phyloP scores from a whole-genome alignment of 2,329 filamentous ascomycete species.

The Diaporthe batatas region DNA sequence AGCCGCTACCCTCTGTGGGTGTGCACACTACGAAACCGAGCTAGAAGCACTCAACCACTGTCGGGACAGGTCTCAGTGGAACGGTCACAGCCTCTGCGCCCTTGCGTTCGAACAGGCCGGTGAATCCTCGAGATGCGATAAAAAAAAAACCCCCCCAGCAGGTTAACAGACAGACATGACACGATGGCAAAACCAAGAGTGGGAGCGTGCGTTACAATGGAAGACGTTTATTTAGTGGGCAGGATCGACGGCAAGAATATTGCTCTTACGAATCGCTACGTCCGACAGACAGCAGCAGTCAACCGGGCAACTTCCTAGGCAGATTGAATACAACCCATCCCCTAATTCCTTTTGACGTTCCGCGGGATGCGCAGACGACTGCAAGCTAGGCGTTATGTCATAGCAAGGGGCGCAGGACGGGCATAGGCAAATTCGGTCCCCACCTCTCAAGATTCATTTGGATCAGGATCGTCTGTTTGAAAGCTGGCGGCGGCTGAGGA shows the following conservation, averaged over 20 bases:
- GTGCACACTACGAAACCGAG: constrained; percentile 17
- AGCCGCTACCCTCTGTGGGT: constrained; percentile 11
- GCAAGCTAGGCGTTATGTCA: neutral
- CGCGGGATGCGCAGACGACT: neutral
- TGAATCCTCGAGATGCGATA: constrained; percentile 20
- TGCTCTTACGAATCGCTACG: constrained; percentile 35
- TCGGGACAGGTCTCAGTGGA: neutral
- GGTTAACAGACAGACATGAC: constrained; percentile 8
- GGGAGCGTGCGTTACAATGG: constrained; percentile 30
- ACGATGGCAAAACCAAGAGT: constrained; percentile 10
- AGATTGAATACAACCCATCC: constrained; percentile 43
- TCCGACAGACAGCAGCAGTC: constrained; percentile 34
- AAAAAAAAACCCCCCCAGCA: constrained; percentile 22
- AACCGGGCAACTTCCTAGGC: constrained; percentile 39
- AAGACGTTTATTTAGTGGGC: constrained; percentile 7
- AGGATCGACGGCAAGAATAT: constrained; percentile 19
- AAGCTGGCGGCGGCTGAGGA: neutral
- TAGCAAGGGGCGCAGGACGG: neutral
- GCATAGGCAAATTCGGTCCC: constrained; percentile 2
- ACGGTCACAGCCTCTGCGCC: constrained; percentile 4
- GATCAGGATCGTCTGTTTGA: constrained; percentile 5
- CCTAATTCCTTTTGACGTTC: neutral
- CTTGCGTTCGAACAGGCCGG: constrained; percentile 15
- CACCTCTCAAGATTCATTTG: constrained; percentile 19
- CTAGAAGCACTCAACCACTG: constrained; percentile 4